Evolutionary conservation across 2,329 filamentous ascomycete genomes (phyloP).

Genomic region (Fusarium liriodendri): DNA sequence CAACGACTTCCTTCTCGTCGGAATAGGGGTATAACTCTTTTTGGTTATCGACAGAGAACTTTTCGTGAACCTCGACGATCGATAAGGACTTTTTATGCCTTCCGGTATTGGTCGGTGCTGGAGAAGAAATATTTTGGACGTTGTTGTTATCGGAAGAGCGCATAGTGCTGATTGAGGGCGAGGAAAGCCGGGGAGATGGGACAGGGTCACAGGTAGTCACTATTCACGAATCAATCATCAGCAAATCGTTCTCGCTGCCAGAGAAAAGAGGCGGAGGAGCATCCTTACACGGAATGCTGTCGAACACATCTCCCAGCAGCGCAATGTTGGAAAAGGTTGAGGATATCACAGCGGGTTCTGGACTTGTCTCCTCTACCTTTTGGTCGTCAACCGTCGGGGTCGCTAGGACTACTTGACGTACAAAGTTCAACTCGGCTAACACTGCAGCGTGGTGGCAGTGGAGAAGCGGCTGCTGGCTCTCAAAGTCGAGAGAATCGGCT

Average conservation of each 20-base stretch:
- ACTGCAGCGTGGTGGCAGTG: not conserved
- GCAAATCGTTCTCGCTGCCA: not conserved
- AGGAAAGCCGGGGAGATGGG: not conserved
- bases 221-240: not conserved
- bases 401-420: not conserved
- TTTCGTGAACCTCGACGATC: not conserved
- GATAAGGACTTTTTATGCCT: not conserved
- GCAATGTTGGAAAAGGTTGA: not conserved
- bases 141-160: not conserved
- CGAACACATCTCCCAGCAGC: not conserved
- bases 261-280: too few relatives aligned
- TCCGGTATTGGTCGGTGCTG: fast-evolving
- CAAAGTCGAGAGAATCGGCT: not conserved
- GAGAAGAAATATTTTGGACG: not conserved
- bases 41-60: not conserved
- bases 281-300: not conserved
- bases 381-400: not conserved
- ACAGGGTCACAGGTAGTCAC: not conserved
- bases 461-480: not conserved
- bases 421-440: not conserved
- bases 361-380: not conserved
- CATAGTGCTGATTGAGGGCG: not conserved
- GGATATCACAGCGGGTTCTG: not conserved
- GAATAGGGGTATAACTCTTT: not conserved
- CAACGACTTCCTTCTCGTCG: not conserved